Evolutionary conservation across 768 basidiomycete species (phyloP), one percentile per base, ranked within the genome.

Genomic region (Termitomyces sp.): DNA sequence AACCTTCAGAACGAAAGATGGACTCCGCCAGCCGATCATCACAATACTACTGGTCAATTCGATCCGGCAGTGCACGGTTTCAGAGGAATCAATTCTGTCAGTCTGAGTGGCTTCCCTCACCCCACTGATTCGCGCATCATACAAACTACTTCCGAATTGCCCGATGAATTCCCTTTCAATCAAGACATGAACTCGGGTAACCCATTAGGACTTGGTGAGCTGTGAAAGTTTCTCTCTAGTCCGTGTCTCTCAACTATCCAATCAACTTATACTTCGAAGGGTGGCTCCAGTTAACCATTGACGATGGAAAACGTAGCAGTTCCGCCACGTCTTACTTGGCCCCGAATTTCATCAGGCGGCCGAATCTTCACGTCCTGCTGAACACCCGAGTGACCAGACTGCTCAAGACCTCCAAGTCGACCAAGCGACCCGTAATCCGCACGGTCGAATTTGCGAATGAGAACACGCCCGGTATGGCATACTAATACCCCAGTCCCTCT

Each of bases 141-240:
- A 7, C 61, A 68, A 48, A 71, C 76, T 0, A 68, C 73, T 0
- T 33, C 66, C n/a, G 68, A 79, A 51, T 65, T 78, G 6, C 57
- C 66, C 1, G 64, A 68, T 4, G 72, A 75, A 41, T 81, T 75
- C 60, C 69, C 74, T 3, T 79, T 68, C 62, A 77, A 76, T 60
- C 36, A 66, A n/a, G 81, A 82, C 63, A 69, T 70, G 58, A 79
- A 80, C 61, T 71, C 72, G 26, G 80, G 80, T 16, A 67, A 64
- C 10, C 71, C 72, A 0, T 57, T 78, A 8, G 80, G 80, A 4
- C 53, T 79, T 38, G 73, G 79, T 77, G 38, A 49, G 72, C 57
- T n/a, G 43, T 9, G 47, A 57, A 49, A 61, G 67, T 41, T n/a
- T 41, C 40, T n/a, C 18, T 3, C 14, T 28, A 13, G 4, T 32